Conservation (phyloP, 73 alveolate species). For the Paramecium caudatum region DNA sequence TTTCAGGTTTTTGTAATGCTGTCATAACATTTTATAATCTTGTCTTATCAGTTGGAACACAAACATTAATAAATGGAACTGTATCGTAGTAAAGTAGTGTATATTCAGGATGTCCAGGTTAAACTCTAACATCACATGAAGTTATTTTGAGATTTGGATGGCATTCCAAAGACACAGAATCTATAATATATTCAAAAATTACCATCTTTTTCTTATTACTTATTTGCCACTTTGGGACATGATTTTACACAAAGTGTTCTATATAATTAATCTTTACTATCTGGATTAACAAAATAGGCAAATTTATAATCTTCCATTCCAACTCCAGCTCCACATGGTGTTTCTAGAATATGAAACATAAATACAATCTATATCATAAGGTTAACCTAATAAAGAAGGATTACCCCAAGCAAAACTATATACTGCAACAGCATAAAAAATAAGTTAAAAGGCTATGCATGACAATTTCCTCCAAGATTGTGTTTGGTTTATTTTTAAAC, state of each 20-base stretch:
- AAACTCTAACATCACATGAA: conserved; percentile 22
- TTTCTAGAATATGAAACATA: background rate
- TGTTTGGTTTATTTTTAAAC: too few relatives aligned
- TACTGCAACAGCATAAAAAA: conserved; percentile 17
- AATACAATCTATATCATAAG: conserved; percentile 39
- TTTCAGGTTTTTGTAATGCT: background rate
- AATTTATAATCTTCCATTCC: conserved; percentile 62
- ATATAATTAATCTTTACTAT: conserved; percentile 23
- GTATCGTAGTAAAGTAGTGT: background rate
- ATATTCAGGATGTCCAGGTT: conserved; percentile 32
- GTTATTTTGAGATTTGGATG: conserved; percentile 15
- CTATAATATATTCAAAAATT: background rate
- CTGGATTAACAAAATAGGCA: conserved; percentile 71
- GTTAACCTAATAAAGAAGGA: conserved; percentile 46
- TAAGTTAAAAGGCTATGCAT: background rate
- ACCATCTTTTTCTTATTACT: background rate
- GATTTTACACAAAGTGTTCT: conserved; percentile 68
- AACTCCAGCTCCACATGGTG: conserved; percentile 37
- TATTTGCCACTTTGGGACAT: conserved; percentile 56
- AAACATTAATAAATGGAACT: conserved; percentile 34
- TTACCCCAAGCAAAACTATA: conserved; percentile 51
- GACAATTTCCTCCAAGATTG: background rate
- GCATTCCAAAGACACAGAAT: background rate
- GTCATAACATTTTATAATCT: conserved; percentile 40
- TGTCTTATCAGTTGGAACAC: conserved; percentile 39